phyloP scores from a whole-genome alignment of 768 basidiomycete species.

The Amanita subjunquillea region DNA sequence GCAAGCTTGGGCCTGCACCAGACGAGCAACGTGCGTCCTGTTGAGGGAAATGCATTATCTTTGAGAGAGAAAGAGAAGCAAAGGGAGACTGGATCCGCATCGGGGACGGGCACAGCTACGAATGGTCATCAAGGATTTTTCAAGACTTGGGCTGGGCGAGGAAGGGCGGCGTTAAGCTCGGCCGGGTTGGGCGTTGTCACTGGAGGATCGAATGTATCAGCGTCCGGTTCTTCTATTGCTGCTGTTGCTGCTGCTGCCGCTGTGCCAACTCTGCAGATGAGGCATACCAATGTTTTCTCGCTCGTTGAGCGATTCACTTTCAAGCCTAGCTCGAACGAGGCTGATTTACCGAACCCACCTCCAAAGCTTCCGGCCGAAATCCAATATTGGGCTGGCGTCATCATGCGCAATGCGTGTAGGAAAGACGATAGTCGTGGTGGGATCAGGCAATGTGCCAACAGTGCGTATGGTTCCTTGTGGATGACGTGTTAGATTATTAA shows the following conservation, averaged over 20 bases:
- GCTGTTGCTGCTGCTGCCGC: slow-evolving; percentile 10
- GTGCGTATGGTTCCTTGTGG: slow-evolving; percentile 28
- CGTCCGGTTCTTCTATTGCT: neutral
- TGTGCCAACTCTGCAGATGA: slow-evolving; percentile 14
- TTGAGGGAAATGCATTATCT: neutral
- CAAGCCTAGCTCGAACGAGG: slow-evolving; percentile 77
- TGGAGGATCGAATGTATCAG: neutral
- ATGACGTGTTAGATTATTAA: neutral
- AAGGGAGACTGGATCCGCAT: slow-evolving; percentile 7
- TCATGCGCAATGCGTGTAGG: slow-evolving; percentile 98
- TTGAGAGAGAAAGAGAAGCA: slow-evolving; percentile 9
- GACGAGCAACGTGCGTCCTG: slow-evolving; percentile 10
- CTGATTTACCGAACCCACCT: slow-evolving; percentile 55
- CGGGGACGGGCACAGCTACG: neutral
- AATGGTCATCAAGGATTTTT: slow-evolving; percentile 27
- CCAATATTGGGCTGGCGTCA: slow-evolving; percentile 99
- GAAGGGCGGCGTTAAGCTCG: slow-evolving; percentile 22
- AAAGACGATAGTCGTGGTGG: slow-evolving; percentile 93
- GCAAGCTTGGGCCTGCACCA: slow-evolving; percentile 38
- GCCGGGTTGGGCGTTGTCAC: neutral
- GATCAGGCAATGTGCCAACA: slow-evolving; percentile 96
- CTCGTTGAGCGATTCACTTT: slow-evolving; percentile 96
- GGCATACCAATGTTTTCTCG: slow-evolving; percentile 89
- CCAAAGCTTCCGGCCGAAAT: slow-evolving; percentile 80
- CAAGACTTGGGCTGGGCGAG: slow-evolving; percentile 29